phyloP scores from a whole-genome alignment of 225 moss, liverwort and hornwort genomes.

The Polytrichum formosum region DNA sequence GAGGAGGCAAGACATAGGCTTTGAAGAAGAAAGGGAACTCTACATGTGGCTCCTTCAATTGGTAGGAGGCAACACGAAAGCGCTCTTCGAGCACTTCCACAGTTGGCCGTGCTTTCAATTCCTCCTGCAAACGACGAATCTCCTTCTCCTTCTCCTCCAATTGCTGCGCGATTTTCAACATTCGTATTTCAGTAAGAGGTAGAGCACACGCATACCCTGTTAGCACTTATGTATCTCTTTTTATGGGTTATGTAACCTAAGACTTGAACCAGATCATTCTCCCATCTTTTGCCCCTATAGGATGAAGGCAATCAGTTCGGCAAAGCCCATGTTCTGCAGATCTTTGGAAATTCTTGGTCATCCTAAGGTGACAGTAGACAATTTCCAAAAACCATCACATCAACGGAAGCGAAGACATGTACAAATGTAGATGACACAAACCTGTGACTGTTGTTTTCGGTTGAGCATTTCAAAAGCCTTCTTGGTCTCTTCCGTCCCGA shows the following conservation, averaged over 20 bases:
- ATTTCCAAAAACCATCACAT: no score
- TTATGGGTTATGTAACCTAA: no score
- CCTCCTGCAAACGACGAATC: constrained; percentile 43
- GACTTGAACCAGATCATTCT: no score
- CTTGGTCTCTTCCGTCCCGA: constrained; percentile 43
- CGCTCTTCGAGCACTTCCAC: constrained; percentile 53
- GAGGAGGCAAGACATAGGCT: neutral
- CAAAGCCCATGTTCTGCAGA: neutral
- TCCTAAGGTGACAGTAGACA: neutral
- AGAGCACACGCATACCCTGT: no score
- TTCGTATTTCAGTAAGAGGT: neutral
- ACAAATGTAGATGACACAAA: neutral
- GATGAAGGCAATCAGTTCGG: neutral
- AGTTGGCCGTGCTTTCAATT: constrained; percentile 46
- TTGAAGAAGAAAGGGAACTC: neutral
- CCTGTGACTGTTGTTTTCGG: constrained; percentile 40
- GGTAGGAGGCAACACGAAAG: constrained; percentile 25
- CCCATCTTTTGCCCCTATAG: no score
- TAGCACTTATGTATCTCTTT: no score
- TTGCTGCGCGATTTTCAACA: constrained; percentile 17
- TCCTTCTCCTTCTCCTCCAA: constrained; percentile 47
- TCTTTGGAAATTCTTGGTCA: neutral
- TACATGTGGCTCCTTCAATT: constrained; percentile 35
- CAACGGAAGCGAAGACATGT: no score
- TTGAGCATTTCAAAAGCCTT: constrained; percentile 43